Percentiles rank a stretch among this genome's conserved stretches.
These are phyloP conservation scores for Epicoccum nigrum DNA, from an alignment of 2,329 filamentous ascomycete species.

Conservation along the genomic window DNA sequence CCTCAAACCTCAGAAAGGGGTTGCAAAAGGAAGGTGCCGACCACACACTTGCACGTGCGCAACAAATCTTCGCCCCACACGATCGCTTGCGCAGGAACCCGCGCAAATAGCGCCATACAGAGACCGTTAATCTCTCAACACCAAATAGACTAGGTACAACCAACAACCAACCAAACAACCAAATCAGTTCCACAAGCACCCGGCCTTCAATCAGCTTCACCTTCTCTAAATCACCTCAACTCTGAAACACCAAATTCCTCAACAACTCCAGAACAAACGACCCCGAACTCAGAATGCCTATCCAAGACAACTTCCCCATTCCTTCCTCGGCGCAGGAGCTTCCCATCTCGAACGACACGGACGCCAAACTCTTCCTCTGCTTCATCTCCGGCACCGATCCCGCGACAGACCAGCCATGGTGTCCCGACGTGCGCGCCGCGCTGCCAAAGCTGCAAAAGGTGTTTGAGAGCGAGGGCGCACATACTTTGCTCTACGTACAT, in stretches of 20 bases:
- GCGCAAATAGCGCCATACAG: not conserved
- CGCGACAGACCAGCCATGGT: constrained; percentile 16
- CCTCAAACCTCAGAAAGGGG: not conserved
- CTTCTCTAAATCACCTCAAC: not conserved
- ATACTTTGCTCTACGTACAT: not conserved
- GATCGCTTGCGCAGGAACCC: not conserved
- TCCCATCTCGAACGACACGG: not conserved
- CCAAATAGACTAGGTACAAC: no score
- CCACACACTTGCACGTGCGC: not conserved
- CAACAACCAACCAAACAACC: not conserved
- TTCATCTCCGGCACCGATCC: constrained; percentile 19
- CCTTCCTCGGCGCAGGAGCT: constrained; percentile 10
- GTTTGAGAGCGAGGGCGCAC: not conserved
- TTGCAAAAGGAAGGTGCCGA: not conserved
- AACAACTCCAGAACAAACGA: no score
- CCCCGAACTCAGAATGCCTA: constrained; percentile 4
- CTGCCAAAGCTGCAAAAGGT: constrained; percentile 6
- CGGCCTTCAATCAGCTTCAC: not conserved
- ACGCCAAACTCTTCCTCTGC: constrained; percentile 10
- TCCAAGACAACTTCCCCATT: constrained; percentile 11
- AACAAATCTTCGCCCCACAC: not conserved
- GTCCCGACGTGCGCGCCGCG: constrained; percentile 21
- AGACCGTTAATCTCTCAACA: no score
- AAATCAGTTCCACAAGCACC: not conserved
- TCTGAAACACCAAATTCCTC: not conserved